Evolutionary conservation across 495 filamentous ascomycete genomes (phyloP).

Genomic region (Daldinia concentrica): DNA sequence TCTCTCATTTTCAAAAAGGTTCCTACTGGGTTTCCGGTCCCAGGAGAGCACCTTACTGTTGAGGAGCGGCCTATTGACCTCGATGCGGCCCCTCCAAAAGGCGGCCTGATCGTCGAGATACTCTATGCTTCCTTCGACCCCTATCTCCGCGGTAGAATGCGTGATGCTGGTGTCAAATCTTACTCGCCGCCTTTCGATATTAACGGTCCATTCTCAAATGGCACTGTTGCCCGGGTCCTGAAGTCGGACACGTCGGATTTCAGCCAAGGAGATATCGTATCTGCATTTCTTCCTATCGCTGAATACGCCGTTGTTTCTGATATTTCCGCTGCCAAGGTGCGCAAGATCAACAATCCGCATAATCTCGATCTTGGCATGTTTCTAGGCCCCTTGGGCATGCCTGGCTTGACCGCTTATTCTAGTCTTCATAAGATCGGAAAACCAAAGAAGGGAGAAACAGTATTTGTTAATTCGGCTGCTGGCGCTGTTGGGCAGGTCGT

Average conservation of each 20-base stretch:
- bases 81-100: conserved; percentile 67
- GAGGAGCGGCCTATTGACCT: conserved; percentile 74
- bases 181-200: conserved; percentile 69
- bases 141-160: conserved; percentile 81
- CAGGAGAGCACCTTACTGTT: conserved; percentile 77
- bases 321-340: conserved; percentile 43
- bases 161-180: conserved; percentile 60
- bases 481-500: conserved; percentile 88
- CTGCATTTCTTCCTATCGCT: conserved; percentile 66
- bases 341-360: conserved; percentile 67
- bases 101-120: conserved; percentile 76
- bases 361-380: conserved; percentile 71
- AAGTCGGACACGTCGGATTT: conserved; percentile 70
- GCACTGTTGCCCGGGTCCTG: conserved; percentile 68
- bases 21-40: conserved; percentile 72
- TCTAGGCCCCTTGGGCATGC: conserved; percentile 84
- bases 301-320: conserved; percentile 64
- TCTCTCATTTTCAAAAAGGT: conserved; percentile 79
- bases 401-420: conserved; percentile 84
- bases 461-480: conserved; percentile 83
- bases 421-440: conserved; percentile 83
- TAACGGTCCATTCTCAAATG: conserved; percentile 66
- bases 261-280: conserved; percentile 72
- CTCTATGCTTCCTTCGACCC: conserved; percentile 88
- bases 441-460: conserved; percentile 88